Evolutionary conservation across 2,329 filamentous ascomycete species (phyloP), one percentile per base, ranked within the genome.

Genomic region (Hypoxylon rubiginosum): DNA sequence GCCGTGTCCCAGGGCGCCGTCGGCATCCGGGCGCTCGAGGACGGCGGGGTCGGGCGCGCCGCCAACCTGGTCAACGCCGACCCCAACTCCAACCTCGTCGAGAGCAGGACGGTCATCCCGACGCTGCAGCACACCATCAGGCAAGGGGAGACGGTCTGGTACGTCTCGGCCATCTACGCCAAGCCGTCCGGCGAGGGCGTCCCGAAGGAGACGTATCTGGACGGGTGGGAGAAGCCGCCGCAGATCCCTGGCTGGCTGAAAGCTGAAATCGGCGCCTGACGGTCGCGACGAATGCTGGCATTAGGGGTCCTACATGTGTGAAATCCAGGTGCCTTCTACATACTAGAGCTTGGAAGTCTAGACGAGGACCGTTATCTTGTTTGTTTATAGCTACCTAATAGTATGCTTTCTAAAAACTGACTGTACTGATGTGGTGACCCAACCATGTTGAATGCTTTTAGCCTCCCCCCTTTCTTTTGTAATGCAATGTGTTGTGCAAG

Each of bases 1-100:
- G 87, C 83, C 10, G 87, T 85, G 21, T 86, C 83, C 1, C 82
- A 77, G 82, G 90, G 82, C 59, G 87, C 78, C 68, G 86, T 84
- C 65, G 86, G 80, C 74, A 91, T 85, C 82, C 87, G 70, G 76
- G 89, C 79, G 69, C 80, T 84, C 59, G 91, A 82, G 73, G 64
- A 64, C 3, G 80, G 75, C 8, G n/a, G n/a, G n/a, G 81, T 79
- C 7, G 78, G 75, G 13, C 82, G 90, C 19, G 79, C 78, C 58
- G 91, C 91, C 2, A 89, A 86, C 74, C 82, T 93, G 26, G 87
- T 94, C 51, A 89, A 93, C 62, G 90, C 91, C 10, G 92, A 94
- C 75, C 91, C 92, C 6, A 94, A 94, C 79, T 91, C 90, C 51
- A 94, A 94, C 78, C 79, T 94, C 34, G 83, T 93, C 2, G 89